These are phyloP conservation scores for Knoxdaviesia capensis DNA, from an alignment of 2,329 filamentous ascomycete species.

Conservation along the genomic window DNA sequence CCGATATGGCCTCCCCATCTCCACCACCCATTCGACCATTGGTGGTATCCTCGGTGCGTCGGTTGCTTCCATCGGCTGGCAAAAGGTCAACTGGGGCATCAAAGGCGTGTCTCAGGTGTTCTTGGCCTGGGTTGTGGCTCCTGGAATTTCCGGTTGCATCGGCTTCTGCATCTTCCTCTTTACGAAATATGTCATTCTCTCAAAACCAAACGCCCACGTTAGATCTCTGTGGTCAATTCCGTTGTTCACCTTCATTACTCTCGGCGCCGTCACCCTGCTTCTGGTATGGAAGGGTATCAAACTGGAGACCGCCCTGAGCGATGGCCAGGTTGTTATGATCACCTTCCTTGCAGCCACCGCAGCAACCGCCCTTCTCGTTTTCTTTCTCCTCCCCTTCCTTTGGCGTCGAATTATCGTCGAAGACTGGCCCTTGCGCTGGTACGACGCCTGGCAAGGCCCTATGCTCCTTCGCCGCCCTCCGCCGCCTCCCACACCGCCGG, in stretches of 20 bases:
- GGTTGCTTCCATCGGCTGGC: slow-evolving; percentile 15
- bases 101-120: slow-evolving; percentile 17
- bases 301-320: slow-evolving; percentile 7
- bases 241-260: slow-evolving; percentile 17
- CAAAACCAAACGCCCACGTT: slow-evolving; percentile 9
- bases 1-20: slow-evolving; percentile 27
- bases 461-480: slow-evolving; percentile 19
- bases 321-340: slow-evolving; percentile 8
- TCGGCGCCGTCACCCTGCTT: slow-evolving; percentile 22
- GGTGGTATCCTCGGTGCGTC: slow-evolving; percentile 18
- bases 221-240: slow-evolving; percentile 13
- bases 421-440: slow-evolving; percentile 30
- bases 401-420: slow-evolving; percentile 27
- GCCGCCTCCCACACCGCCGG: slow-evolving; percentile 14
- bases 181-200: slow-evolving; percentile 14
- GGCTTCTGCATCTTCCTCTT: slow-evolving; percentile 14
- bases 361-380: slow-evolving; percentile 19
- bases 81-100: slow-evolving; percentile 17
- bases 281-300: slow-evolving; percentile 25
- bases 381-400: slow-evolving; percentile 32
- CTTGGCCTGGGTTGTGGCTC: slow-evolving; percentile 17
- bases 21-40: slow-evolving; percentile 31
- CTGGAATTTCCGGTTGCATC: slow-evolving; percentile 13
- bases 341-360: slow-evolving; percentile 22
- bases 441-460: slow-evolving; percentile 25